Percentiles rank a stretch among this genome's conserved stretches.
These are phyloP conservation scores for Rhododendron molle DNA, from an alignment of 148 eudicot species.

Conservation along the genomic window DNA sequence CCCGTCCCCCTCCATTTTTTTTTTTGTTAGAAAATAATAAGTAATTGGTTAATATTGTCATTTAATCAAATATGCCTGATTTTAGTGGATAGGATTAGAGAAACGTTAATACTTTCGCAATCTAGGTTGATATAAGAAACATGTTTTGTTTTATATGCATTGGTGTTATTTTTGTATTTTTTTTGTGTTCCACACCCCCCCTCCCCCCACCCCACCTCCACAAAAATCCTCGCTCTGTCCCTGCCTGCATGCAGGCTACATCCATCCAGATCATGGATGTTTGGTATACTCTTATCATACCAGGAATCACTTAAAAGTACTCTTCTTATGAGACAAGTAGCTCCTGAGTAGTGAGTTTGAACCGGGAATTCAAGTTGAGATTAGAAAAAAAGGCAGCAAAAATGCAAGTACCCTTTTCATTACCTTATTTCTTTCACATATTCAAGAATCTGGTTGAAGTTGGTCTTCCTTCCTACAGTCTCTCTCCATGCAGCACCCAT, in stretches of 20 bases:
- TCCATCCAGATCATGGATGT: not conserved
- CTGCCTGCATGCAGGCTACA: not conserved
- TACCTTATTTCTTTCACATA: constrained; percentile 99
- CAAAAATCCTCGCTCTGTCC: not conserved
- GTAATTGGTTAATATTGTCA: too few relatives aligned
- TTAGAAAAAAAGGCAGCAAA: not conserved
- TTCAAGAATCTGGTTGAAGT: constrained; percentile 90
- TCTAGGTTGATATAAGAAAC: too few relatives aligned
- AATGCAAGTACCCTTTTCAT: not conserved
- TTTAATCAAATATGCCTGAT: too few relatives aligned
- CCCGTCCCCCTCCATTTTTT: too few relatives aligned
- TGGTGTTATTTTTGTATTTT: too few relatives aligned
- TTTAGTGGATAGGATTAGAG: too few relatives aligned
- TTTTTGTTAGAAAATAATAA: too few relatives aligned
- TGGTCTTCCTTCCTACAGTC: constrained; percentile 92
- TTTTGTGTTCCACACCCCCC: too few relatives aligned
- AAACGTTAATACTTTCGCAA: too few relatives aligned
- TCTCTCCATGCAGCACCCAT: constrained; percentile 99
- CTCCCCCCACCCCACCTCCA: too few relatives aligned
- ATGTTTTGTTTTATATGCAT: too few relatives aligned
- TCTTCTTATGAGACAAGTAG: not conserved
- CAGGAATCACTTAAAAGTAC: not conserved
- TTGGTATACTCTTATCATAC: not conserved
- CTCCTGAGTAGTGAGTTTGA: not conserved
- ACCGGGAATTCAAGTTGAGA: not conserved